Conservation (phyloP, 2,329 filamentous ascomycete genomes). For the Xylariales sp. region DNA sequence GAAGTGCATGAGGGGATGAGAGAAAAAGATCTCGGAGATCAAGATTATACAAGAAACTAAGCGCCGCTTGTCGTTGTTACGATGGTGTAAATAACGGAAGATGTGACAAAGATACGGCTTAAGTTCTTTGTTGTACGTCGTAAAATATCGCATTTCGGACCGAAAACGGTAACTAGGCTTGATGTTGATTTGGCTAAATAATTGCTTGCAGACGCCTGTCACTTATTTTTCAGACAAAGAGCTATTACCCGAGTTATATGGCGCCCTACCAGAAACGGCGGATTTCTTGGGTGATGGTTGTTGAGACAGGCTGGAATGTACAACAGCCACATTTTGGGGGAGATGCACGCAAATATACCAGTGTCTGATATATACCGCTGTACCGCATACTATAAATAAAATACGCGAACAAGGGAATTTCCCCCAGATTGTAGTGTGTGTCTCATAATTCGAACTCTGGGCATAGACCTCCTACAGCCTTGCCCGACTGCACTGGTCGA, state of each 20-base stretch:
- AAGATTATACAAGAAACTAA: constrained; percentile 6
- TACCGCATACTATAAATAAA: too few species aligned
- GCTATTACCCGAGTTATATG: neutral
- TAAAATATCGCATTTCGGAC: constrained; percentile 14
- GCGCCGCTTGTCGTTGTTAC: constrained; percentile 1
- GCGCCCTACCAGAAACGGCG: constrained; percentile 18
- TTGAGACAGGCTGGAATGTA: constrained; percentile 21
- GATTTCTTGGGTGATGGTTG: neutral
- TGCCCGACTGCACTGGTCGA: too few species aligned
- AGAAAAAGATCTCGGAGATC: neutral
- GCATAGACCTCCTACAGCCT: too few species aligned
- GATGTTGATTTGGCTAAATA: neutral
- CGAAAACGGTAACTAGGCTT: constrained; percentile 27
- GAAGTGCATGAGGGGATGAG: constrained; percentile 8
- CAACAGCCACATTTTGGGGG: neutral
- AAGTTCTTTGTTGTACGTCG: constrained; percentile 25
- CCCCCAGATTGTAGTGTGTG: too few species aligned
- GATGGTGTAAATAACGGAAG: constrained; percentile 30
- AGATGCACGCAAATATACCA: neutral
- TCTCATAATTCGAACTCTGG: too few species aligned
- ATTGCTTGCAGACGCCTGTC: constrained; percentile 23
- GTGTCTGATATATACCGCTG: too few species aligned
- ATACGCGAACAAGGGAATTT: too few species aligned
- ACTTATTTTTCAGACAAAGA: constrained; percentile 27
- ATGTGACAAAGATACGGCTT: constrained; percentile 27